Conservation (phyloP, 768 basidiomycete genomes). For the Suillus bovinus region DNA sequence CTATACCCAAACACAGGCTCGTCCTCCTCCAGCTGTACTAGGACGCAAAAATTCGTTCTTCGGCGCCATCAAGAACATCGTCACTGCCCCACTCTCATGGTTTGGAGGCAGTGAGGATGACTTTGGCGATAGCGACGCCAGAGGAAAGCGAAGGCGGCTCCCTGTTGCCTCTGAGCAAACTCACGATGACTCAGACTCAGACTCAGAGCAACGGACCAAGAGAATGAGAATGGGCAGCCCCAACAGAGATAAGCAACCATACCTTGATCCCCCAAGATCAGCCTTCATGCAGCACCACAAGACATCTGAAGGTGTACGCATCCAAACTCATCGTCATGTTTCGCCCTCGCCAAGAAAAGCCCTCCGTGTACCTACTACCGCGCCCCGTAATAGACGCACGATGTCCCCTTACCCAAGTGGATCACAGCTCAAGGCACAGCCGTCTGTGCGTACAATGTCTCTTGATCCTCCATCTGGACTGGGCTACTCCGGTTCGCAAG, state of each 20-base stretch:
- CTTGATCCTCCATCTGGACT: constrained; percentile 58
- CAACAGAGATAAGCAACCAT: constrained; percentile 38
- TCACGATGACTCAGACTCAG: constrained; percentile 36
- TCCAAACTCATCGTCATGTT: constrained; percentile 22
- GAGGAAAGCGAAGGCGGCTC: constrained; percentile 57
- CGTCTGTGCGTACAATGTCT: constrained; percentile 63
- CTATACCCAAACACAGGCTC: constrained; percentile 26
- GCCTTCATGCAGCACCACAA: constrained; percentile 37
- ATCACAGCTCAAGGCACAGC: constrained; percentile 35
- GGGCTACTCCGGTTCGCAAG: constrained; percentile 15
- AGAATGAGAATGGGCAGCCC: constrained; percentile 51
- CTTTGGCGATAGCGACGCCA: constrained; percentile 39
- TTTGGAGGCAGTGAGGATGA: constrained; percentile 55
- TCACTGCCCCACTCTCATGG: constrained; percentile 58
- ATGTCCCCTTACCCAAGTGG: constrained; percentile 41
- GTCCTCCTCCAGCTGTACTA: constrained; percentile 34
- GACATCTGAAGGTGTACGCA: constrained; percentile 18
- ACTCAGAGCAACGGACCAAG: constrained; percentile 41
- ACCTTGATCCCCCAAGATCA: constrained; percentile 56
- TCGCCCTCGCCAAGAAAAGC: constrained; percentile 32
- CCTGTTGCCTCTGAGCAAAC: constrained; percentile 26
- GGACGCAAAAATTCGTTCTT: constrained; percentile 60
- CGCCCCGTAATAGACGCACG: constrained; percentile 40
- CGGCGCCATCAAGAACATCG: constrained; percentile 63
- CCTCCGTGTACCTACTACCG: constrained; percentile 31